These are phyloP conservation scores for Botrytis pseudocinerea DNA, from an alignment of 2,329 filamentous ascomycete species.

Conservation along the genomic window DNA sequence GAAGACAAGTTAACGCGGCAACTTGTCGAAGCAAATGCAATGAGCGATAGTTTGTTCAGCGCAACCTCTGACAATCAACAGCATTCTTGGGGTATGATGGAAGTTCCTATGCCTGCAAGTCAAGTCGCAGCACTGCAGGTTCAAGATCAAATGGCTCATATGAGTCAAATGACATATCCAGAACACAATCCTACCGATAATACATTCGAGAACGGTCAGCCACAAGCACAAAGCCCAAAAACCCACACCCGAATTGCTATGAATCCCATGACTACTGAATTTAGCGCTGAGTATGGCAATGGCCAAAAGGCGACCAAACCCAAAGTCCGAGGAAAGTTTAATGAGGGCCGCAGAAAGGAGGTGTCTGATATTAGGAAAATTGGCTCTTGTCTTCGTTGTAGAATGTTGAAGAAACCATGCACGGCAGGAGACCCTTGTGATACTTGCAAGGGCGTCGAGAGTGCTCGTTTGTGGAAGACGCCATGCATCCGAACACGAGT, in stretches of 20 bases:
- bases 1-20: slow-evolving; percentile 33
- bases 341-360: slow-evolving; percentile 59
- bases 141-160: slow-evolving; percentile 18
- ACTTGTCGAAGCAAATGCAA: slow-evolving; percentile 33
- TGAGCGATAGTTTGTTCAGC: slow-evolving; percentile 31
- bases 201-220: slow-evolving; percentile 14
- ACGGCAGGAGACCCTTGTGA: slow-evolving; percentile 64
- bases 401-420: slow-evolving; percentile 66
- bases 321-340: slow-evolving; percentile 59
- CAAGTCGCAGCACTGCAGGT: slow-evolving; percentile 17
- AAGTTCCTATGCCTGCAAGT: slow-evolving; percentile 22
- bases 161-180: slow-evolving; percentile 30
- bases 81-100: slow-evolving; percentile 37
- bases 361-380: slow-evolving; percentile 65
- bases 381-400: slow-evolving; percentile 65
- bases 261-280: slow-evolving; percentile 38
- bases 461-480: slow-evolving; percentile 64
- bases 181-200: slow-evolving; percentile 30
- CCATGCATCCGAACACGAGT: slow-evolving; percentile 64
- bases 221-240: slow-evolving; percentile 17
- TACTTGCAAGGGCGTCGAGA: slow-evolving; percentile 63
- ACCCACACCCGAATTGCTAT: slow-evolving; percentile 34
- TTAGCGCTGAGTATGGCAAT: slow-evolving; percentile 41
- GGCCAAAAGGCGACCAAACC: slow-evolving; percentile 36
- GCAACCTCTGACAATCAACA: slow-evolving; percentile 29